These are phyloP conservation scores for Sporodiniella umbellata DNA, from an alignment of 371 early-diverging fungal species.

Conservation along the genomic window DNA sequence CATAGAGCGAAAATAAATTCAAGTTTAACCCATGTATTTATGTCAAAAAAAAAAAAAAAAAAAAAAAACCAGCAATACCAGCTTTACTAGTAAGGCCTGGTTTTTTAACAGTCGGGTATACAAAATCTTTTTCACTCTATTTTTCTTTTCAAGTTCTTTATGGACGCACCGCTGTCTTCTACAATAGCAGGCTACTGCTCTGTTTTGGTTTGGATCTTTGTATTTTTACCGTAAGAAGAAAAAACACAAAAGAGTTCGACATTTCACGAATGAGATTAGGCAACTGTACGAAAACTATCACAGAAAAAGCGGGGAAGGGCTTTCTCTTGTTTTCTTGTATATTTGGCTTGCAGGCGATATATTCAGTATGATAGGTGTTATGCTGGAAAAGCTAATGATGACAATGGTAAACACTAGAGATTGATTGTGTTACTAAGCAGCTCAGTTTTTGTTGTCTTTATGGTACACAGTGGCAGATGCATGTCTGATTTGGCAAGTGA, in stretches of 20 bases:
- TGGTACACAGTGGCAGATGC: constrained; percentile 48
- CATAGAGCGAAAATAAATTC: too few species aligned
- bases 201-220: constrained; percentile 54
- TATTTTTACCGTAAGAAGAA: constrained; percentile 44
- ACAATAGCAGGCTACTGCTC: constrained; percentile 35
- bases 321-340: constrained; percentile 60
- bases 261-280: constrained; percentile 18
- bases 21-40: too few species aligned
- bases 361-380: constrained; percentile 66
- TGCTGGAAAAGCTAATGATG: constrained; percentile 62
- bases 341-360: constrained; percentile 78
- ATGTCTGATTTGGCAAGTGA: constrained; percentile 51
- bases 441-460: neutral
- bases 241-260: neutral
- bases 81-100: too few species aligned
- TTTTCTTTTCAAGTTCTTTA: neutral
- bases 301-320: constrained; percentile 46
- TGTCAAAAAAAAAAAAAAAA: too few species aligned
- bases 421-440: neutral
- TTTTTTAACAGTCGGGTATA: neutral
- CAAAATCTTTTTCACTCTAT: neutral
- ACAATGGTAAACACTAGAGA: constrained; percentile 47
- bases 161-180: constrained; percentile 1
- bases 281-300: constrained; percentile 55
- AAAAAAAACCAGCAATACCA: too few species aligned